Percentiles rank a stretch among this genome's conserved stretches.
Evolutionary conservation across 2,329 filamentous ascomycete genomes (phyloP).

Genomic region (Didymella pomorum): DNA sequence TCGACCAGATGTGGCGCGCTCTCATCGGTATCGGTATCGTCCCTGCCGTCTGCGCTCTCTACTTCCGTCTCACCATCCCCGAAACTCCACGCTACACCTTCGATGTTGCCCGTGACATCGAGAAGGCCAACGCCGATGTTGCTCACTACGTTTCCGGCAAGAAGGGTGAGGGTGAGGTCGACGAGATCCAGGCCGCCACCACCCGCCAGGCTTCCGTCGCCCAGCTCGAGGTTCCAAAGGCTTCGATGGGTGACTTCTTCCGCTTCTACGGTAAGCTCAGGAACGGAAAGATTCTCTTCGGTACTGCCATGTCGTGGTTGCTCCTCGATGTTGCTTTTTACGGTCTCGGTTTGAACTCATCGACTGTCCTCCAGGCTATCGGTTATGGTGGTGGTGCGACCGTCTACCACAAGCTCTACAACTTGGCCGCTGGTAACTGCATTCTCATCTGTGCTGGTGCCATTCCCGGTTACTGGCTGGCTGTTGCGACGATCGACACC

Average conservation of each 20-base stretch:
- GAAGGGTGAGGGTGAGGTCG: slow-evolving; percentile 66
- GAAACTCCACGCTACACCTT: slow-evolving; percentile 55
- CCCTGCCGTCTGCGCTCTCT: slow-evolving; percentile 53
- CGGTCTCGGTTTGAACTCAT: slow-evolving; percentile 75
- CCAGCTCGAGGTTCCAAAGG: slow-evolving; percentile 71
- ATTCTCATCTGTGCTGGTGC: slow-evolving; percentile 80
- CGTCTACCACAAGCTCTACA: slow-evolving; percentile 74
- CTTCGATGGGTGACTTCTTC: slow-evolving; percentile 75
- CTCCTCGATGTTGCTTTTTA: slow-evolving; percentile 66
- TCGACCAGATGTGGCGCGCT: slow-evolving; percentile 54
- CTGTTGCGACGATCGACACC: slow-evolving; percentile 66
- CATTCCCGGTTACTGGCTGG: slow-evolving; percentile 79
- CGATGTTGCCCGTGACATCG: slow-evolving; percentile 52
- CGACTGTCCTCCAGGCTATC: slow-evolving; percentile 73
- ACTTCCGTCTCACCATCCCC: slow-evolving; percentile 54
- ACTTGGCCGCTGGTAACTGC: slow-evolving; percentile 79
- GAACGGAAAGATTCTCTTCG: slow-evolving; percentile 75
- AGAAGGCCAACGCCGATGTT: slow-evolving; percentile 71
- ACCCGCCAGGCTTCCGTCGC: slow-evolving; percentile 63
- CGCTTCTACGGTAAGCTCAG: slow-evolving; percentile 74
- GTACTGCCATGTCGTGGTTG: slow-evolving; percentile 81
- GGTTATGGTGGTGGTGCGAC: slow-evolving; percentile 70
- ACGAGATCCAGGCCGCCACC: slow-evolving; percentile 71
- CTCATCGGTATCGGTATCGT: slow-evolving; percentile 53
- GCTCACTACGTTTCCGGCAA: slow-evolving; percentile 76